phyloP scores from a whole-genome alignment of 1,139 yeast species.

The Hyphopichia burtonii region DNA sequence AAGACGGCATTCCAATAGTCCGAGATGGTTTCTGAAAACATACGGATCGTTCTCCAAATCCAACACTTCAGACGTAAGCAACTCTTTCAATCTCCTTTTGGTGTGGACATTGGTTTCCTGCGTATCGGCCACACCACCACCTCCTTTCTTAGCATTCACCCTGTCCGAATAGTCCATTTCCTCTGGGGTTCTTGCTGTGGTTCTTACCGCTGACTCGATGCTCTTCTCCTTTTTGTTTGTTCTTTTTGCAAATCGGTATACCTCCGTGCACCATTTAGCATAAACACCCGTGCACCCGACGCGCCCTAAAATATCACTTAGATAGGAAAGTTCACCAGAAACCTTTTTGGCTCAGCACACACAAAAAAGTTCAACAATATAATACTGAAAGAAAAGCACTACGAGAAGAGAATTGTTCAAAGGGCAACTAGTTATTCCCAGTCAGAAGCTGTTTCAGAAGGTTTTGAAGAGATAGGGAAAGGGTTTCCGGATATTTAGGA shows the following conservation, averaged over 20 bases:
- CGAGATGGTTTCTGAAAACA: slow-evolving; percentile 70
- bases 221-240: not conserved
- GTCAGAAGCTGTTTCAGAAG: too few relatives aligned
- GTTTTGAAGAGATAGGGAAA: too few relatives aligned
- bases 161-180: slow-evolving; percentile 48
- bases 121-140: slow-evolving; percentile 75
- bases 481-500: too few relatives aligned
- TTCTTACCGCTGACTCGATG: too few relatives aligned
- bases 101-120: slow-evolving; percentile 68
- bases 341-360: not conserved
- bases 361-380: not conserved
- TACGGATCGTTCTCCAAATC: slow-evolving; percentile 77
- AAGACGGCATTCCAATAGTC: slow-evolving; percentile 70
- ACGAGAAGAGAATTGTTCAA: not conserved
- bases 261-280: too few relatives aligned
- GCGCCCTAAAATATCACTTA: slow-evolving; percentile 1
- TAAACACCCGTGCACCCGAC: slow-evolving; percentile 1
- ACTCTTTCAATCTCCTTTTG: slow-evolving; percentile 60
- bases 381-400: not conserved
- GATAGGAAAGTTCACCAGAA: not conserved
- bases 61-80: slow-evolving; percentile 57
- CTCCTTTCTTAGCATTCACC: slow-evolving; percentile 45
- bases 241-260: not conserved
- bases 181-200: too few relatives aligned
- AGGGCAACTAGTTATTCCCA: not conserved